phyloP scores from a whole-genome alignment of 805 yeast genomes.

The Metschnikowia cubensis region DNA sequence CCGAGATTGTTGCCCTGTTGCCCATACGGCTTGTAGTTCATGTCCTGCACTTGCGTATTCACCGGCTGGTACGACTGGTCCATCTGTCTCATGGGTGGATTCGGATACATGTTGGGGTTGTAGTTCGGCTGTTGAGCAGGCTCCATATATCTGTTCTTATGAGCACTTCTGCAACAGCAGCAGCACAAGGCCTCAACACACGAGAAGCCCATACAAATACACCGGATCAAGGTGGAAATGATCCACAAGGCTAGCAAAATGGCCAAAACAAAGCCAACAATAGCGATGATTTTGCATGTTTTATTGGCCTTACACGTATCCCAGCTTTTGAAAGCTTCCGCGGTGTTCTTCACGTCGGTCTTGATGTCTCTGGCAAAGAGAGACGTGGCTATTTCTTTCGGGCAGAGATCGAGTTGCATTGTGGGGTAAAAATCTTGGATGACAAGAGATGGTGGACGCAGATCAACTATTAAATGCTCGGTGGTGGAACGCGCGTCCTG shows the following conservation, averaged over 20 bases:
- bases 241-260: constrained; percentile 53
- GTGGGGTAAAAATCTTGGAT: background rate
- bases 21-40: constrained; percentile 7
- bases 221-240: constrained; percentile 49
- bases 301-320: constrained; percentile 76
- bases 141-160: constrained; percentile 15
- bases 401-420: constrained; percentile 14
- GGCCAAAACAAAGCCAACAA: constrained; percentile 65
- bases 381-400: constrained; percentile 8
- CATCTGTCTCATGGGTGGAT: constrained; percentile 15
- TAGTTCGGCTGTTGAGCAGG: constrained; percentile 22
- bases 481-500: background rate
- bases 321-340: constrained; percentile 62
- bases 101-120: constrained; percentile 35
- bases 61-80: constrained; percentile 14
- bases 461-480: background rate
- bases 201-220: constrained; percentile 50
- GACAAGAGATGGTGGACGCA: background rate
- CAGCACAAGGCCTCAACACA: constrained; percentile 45
- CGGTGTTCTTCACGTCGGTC: constrained; percentile 28
- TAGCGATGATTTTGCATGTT: constrained; percentile 71
- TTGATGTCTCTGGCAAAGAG: constrained; percentile 4
- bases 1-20: constrained; percentile 2
- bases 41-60: constrained; percentile 2
- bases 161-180: constrained; percentile 41